Percentiles rank a stretch among this genome's conserved stretches.
These are phyloP conservation scores for Globisporangium lucens DNA, from an alignment of 352 stramenopile genomes.

Conservation along the genomic window DNA sequence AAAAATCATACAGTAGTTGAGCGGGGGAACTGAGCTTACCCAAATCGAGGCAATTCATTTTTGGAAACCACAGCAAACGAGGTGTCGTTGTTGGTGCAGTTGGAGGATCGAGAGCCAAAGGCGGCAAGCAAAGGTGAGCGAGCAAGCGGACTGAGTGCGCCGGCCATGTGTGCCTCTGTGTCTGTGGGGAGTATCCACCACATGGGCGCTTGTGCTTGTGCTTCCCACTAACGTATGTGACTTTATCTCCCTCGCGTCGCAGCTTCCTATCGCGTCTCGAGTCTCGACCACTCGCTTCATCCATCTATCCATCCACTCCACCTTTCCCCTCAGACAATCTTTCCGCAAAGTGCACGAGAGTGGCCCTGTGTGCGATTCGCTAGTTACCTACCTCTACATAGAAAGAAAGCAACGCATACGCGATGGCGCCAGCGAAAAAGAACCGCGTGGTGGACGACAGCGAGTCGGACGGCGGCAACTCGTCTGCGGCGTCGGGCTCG, in stretches of 20 bases:
- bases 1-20: neutral
- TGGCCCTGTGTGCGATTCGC: neutral
- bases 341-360: neutral
- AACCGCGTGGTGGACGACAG: constrained; percentile 62
- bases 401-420: neutral
- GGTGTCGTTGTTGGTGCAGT: neutral
- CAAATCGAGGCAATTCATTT: neutral
- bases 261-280: neutral
- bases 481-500: constrained; percentile 47
- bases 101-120: constrained; percentile 5
- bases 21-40: too few species aligned
- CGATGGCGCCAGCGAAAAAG: constrained; percentile 46
- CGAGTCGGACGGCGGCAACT: constrained; percentile 57
- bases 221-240: neutral
- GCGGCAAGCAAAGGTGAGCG: constrained; percentile 9
- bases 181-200: neutral
- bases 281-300: neutral
- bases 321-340: neutral
- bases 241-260: neutral
- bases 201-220: neutral
- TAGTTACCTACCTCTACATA: neutral
- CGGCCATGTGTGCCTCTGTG: neutral
- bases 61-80: neutral
- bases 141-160: neutral
- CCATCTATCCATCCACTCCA: neutral